These are phyloP conservation scores for Diplosphaera chodatii DNA, from an alignment of 139 green algal genomes.

Conservation along the genomic window DNA sequence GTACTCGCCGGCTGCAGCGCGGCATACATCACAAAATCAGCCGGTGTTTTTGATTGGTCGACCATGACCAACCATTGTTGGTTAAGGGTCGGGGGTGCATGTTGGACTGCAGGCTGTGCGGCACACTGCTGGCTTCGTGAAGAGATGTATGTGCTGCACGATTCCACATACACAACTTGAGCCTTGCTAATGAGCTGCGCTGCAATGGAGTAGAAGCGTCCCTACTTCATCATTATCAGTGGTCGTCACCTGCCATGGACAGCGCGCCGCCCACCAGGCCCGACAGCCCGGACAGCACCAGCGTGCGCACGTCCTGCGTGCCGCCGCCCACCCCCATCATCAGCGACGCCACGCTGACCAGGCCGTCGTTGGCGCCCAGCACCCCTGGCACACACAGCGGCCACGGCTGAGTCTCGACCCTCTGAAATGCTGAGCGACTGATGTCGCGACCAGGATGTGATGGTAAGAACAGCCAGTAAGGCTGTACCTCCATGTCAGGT, in stretches of 20 bases:
- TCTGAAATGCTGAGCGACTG: constrained; percentile 8
- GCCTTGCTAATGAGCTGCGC: too few relatives aligned
- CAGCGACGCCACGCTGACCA: constrained; percentile 51
- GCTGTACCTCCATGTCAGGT: too few relatives aligned
- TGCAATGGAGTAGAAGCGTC: too few relatives aligned
- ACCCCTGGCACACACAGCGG: constrained; percentile 8
- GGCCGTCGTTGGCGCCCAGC: constrained; percentile 52
- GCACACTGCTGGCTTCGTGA: too few relatives aligned
- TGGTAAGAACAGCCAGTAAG: too few relatives aligned
- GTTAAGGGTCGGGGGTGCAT: too few relatives aligned
- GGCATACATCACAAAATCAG: too few relatives aligned
- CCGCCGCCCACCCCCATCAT: constrained; percentile 55
- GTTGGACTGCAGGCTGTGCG: too few relatives aligned
- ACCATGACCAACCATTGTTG: too few relatives aligned
- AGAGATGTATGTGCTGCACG: too few relatives aligned
- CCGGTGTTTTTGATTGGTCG: too few relatives aligned
- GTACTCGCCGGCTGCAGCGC: constrained; percentile 64
- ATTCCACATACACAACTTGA: too few relatives aligned
- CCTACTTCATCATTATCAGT: constrained; percentile 20
- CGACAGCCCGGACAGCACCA: constrained; percentile 56
- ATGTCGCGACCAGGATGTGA: not conserved
- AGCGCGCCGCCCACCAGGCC: constrained; percentile 59
- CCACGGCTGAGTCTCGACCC: not conserved
- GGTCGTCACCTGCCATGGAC: not conserved
- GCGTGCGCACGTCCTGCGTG: constrained; percentile 23